Base-by-base conservation (phyloP, 2,329 filamentous ascomycete genomes). In the Cladophialophora carrionii region DNA sequence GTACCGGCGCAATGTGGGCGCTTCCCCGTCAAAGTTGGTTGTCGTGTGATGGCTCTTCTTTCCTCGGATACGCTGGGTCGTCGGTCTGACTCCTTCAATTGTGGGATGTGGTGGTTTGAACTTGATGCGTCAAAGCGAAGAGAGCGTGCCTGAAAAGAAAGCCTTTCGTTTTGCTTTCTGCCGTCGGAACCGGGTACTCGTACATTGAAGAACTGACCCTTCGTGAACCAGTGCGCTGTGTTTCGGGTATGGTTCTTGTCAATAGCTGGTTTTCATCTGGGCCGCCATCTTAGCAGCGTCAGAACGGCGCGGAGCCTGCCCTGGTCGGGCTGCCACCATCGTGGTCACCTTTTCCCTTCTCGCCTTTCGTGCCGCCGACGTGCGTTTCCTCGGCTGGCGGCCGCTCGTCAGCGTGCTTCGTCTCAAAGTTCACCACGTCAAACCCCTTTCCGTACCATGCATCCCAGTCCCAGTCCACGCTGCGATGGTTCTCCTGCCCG, bases 401-500 rank as follows among this genome's bases (percentile, higher is more conserved):
- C n/a, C 10, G 17, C n/a, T 60, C 57, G 7, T 60, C 52, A 9
- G 48, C 58, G 20, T 7, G 51, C 64, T 66, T 68, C 3, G 78
- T 79, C 20, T 79, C 75, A 72, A 82, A 81, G 64, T 82, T 82
- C 58, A 82, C 78, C 9, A 96, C 91, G 73, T 99, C 90, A 69
- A 92, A 96, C 0, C 95, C 95, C 0, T 73, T 71, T 0, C 92
- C 93, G 73, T 99, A 99, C 26, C 84, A 78, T 0, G 79, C 79
- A 4, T 88, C 80, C 94, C 94, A 96, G 71, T 90, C 83, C 70
- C 93, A 92, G 2, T 86, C 81, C 68, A 95, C 92, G 0, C 81
- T 82, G 4, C 84, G 80, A 63, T 91, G 88, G 73, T 99, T 99
- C 80, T 99, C 95, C 17, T 82, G 83, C 0, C 92, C 90, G 77